phyloP scores from a whole-genome alignment of 225 moss, liverwort and hornwort species.

The Takakia lepidozioides region DNA sequence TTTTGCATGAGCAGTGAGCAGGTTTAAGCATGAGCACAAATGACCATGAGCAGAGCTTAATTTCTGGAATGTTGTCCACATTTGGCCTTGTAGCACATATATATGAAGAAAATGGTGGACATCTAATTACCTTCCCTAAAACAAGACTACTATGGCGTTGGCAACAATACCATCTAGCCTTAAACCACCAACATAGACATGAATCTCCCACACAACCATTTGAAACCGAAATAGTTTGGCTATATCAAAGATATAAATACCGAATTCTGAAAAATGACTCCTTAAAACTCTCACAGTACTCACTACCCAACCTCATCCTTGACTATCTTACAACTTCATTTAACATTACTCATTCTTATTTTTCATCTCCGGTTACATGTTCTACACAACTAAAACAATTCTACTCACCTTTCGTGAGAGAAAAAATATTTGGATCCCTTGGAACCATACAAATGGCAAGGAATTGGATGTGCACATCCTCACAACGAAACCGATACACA shows the following conservation, averaged over 20 bases:
- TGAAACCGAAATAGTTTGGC: not conserved
- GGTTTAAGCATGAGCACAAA: too few relatives aligned
- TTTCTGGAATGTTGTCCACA: too few relatives aligned
- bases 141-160: not conserved
- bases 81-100: too few relatives aligned
- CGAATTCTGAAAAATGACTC: not conserved
- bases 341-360: not conserved
- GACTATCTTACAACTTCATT: not conserved
- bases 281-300: not conserved
- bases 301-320: not conserved
- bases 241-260: not conserved
- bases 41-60: too few relatives aligned
- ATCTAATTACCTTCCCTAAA: not conserved
- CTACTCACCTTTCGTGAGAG: not conserved
- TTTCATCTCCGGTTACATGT: not conserved
- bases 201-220: not conserved
- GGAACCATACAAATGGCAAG: not conserved
- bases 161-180: not conserved
- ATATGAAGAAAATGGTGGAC: not conserved
- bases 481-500: not conserved
- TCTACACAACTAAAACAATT: not conserved
- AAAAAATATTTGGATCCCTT: not conserved
- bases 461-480: not conserved
- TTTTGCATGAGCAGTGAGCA: too few relatives aligned
- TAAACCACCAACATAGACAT: not conserved